Evolutionary conservation across 1,139 yeast genomes (phyloP).

Genomic region (Protomyces inundatus): DNA sequence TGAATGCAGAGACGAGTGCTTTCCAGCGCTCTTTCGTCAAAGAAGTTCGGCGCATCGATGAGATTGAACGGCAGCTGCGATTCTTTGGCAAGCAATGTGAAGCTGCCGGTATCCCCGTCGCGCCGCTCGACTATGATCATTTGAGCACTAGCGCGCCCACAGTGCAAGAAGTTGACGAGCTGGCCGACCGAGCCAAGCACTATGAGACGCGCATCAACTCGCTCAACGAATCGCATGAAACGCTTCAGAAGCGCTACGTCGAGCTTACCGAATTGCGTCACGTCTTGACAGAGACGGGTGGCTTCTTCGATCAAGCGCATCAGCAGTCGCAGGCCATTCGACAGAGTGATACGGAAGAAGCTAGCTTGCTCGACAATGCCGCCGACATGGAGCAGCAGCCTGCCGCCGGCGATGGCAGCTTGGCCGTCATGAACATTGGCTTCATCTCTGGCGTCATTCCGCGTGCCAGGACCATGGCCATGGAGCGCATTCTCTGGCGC

Average conservation of each 20-base stretch:
- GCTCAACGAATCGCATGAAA: slow-evolving; percentile 53
- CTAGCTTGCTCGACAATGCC: slow-evolving; percentile 37
- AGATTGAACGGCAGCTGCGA: slow-evolving; percentile 56
- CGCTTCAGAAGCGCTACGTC: slow-evolving; percentile 51
- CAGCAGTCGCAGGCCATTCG: slow-evolving; percentile 24
- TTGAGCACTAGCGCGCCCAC: slow-evolving; percentile 43
- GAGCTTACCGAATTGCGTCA: slow-evolving; percentile 59
- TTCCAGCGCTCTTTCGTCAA: slow-evolving; percentile 84
- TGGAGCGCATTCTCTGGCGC: slow-evolving; percentile 91
- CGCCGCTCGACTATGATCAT: slow-evolving; percentile 34
- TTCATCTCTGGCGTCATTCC: slow-evolving; percentile 82
- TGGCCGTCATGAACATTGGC: slow-evolving; percentile 43
- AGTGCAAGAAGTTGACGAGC: slow-evolving; percentile 69
- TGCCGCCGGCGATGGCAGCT: slow-evolving; percentile 31
- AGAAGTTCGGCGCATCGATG: slow-evolving; percentile 67
- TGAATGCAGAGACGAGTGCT: slow-evolving; percentile 68
- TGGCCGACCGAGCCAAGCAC: slow-evolving; percentile 58
- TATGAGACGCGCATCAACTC: slow-evolving; percentile 57
- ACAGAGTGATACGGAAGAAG: slow-evolving; percentile 37
- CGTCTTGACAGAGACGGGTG: slow-evolving; percentile 63
- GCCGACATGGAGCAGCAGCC: slow-evolving; percentile 32
- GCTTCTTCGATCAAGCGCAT: slow-evolving; percentile 51
- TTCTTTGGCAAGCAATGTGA: slow-evolving; percentile 38
- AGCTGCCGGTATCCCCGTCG: slow-evolving; percentile 35
- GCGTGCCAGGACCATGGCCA: slow-evolving; percentile 59